Conservation (phyloP, 176 grass and related monocot genomes). For the Metroxylon sagu region DNA sequence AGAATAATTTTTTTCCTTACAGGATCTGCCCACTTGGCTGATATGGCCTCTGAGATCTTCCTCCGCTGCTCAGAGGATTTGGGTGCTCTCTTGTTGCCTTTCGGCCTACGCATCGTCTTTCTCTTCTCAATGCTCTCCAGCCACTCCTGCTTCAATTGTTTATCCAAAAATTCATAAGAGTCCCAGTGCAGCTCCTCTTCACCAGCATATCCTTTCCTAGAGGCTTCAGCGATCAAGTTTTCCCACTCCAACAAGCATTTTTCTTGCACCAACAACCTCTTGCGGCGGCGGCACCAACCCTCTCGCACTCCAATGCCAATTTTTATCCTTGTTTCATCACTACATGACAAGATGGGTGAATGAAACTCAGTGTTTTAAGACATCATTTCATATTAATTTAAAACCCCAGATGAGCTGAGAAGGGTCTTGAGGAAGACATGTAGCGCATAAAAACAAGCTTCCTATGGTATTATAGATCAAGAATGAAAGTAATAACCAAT, state of each 20-base stretch:
- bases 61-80: slow-evolving; percentile 71
- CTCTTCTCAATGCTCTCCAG: slow-evolving; percentile 44
- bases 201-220: slow-evolving; percentile 57
- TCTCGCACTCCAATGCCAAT: slow-evolving; percentile 58
- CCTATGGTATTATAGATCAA: too few species aligned
- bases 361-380: too few species aligned
- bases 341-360: slow-evolving; percentile 17
- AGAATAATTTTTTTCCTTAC: slow-evolving; percentile 21
- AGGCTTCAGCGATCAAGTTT: slow-evolving; percentile 61
- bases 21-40: slow-evolving; percentile 80
- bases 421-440: too few species aligned
- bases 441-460: too few species aligned
- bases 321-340: slow-evolving; percentile 67
- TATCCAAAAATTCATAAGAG: slow-evolving; percentile 61
- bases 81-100: slow-evolving; percentile 50
- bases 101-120: slow-evolving; percentile 39
- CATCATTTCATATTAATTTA: too few species aligned
- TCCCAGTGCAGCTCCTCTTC: slow-evolving; percentile 59
- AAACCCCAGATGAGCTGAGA: too few species aligned
- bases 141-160: slow-evolving; percentile 53
- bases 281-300: slow-evolving; percentile 54
- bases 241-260: slow-evolving; percentile 67
- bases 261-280: slow-evolving; percentile 57
- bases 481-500: too few species aligned
- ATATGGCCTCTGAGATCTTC: slow-evolving; percentile 86